Base-by-base conservation (phyloP, 1,284 basidiomycete genomes). In the Pseudozyma hubeiensis region DNA sequence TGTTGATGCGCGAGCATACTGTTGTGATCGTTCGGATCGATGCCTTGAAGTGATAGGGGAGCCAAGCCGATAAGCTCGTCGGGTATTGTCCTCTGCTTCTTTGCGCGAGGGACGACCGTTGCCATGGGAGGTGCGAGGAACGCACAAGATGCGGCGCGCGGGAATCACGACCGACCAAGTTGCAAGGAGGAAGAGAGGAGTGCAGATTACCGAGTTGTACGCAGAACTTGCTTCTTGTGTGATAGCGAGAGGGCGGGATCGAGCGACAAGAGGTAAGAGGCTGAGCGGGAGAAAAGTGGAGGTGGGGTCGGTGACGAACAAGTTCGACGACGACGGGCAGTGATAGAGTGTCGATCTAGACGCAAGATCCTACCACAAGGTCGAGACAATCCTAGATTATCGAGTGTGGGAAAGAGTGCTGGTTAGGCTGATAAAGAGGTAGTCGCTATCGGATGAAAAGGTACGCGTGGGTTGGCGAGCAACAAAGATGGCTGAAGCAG, bases 81-180 rank as follows among this genome's bases (percentile, higher is more conserved):
- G 13, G 75, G 56, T 41, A 65, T 53, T 48, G 64, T 75, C 53
- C 68, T 67, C 52, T 73, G 75, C 60, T 77, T 77, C 53, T 77
- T 77, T 43, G 75, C 72, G 14, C 71, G 59, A 10, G 75, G 75
- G 29, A 77, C 64, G 50, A 77, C 60, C 17, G 75, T 68, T n/a
- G 71, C 75, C 75, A 77, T 77, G 37, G 49, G 53, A 31, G 19
- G 7, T 31, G 39, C 30, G 44, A 24, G 31, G n/a, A 31, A 8
- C 17, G 29, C 41, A 30, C 43, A 44, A 33, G 30, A 37, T 52
- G 17, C 35, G 35, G 29, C 31, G 37, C 30, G 46, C 19, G 46
- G 16, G 24, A 35, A 7, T 9, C 46, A 50, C 46, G 35, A 35
- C n/a, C 24, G 34, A 55, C 19, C 53, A 35, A 55, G 44, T 29